These are phyloP conservation scores for Xylariaceae sp. DNA, from an alignment of 2,329 filamentous ascomycete genomes.

Conservation along the genomic window DNA sequence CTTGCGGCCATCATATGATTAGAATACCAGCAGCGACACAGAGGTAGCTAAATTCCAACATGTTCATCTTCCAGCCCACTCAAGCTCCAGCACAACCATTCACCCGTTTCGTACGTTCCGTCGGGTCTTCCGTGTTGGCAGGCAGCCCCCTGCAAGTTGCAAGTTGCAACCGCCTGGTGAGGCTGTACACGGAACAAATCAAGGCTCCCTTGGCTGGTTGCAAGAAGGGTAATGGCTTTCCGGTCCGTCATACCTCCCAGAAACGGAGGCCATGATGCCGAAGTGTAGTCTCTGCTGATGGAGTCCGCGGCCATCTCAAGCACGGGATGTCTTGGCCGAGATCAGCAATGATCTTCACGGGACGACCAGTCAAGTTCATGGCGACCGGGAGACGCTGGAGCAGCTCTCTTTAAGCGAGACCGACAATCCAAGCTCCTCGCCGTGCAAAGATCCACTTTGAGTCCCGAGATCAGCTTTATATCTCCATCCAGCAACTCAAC, in stretches of 20 bases:
- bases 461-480: background rate
- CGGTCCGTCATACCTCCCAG: constrained; percentile 12
- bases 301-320: background rate
- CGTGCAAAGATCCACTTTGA: constrained; percentile 12
- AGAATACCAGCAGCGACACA: constrained; percentile 1
- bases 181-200: background rate
- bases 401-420: constrained; percentile 13
- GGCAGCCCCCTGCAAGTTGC: constrained; percentile 1
- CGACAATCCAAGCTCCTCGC: constrained; percentile 9
- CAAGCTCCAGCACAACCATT: constrained; percentile 4
- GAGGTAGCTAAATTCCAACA: constrained; percentile 1
- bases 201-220: background rate
- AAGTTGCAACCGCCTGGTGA: constrained; percentile 1
- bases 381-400: constrained; percentile 7
- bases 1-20: constrained; percentile 4
- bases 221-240: constrained; percentile 8
- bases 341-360: constrained; percentile 9
- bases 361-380: constrained; percentile 9
- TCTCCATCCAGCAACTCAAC: background rate
- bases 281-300: constrained; percentile 11
- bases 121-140: constrained; percentile 1
- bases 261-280: constrained; percentile 19
- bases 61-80: constrained; percentile 14
- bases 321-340: constrained; percentile 10
- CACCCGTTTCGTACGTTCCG: constrained; percentile 1